These are phyloP conservation scores for Venturia nashicola DNA, from an alignment of 2,329 filamentous ascomycete species.

Conservation along the genomic window DNA sequence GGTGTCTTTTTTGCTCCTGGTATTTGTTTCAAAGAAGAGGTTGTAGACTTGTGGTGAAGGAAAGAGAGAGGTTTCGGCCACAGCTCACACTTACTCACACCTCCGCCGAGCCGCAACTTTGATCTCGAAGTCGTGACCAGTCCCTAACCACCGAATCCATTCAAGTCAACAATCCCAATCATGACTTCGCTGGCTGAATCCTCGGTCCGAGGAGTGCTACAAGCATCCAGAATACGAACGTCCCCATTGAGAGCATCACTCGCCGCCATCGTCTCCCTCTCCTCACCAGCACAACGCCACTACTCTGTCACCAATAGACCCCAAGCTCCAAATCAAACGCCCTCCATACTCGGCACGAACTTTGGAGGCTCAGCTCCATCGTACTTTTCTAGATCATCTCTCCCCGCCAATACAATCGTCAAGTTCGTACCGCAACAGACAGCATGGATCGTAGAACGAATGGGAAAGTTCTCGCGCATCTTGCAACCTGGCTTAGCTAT, in stretches of 20 bases:
- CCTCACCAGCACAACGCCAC: background rate
- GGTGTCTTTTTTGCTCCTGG: background rate
- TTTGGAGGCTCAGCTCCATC: slow-evolving; percentile 6
- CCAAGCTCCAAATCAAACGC: background rate
- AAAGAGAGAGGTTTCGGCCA: background rate
- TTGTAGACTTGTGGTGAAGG: background rate
- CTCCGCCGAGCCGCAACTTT: background rate
- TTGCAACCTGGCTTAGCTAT: slow-evolving; percentile 84
- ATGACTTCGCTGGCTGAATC: background rate
- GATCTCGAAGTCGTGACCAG: background rate
- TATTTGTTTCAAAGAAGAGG: background rate
- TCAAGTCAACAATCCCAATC: background rate
- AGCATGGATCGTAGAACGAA: slow-evolving; percentile 98
- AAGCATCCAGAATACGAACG: background rate
- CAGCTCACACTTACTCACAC: too few species aligned
- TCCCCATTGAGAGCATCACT: background rate
- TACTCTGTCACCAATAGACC: background rate
- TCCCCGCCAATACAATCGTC: slow-evolving; percentile 88
- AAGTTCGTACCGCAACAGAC: slow-evolving; percentile 99
- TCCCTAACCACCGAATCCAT: background rate
- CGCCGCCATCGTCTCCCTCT: background rate
- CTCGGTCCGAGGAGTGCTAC: background rate
- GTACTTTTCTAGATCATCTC: slow-evolving; percentile 35
- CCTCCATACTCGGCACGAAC: background rate
- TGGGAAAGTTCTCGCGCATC: slow-evolving; percentile 95